phyloP scores from a whole-genome alignment of 2,329 filamentous ascomycete genomes.

The Cercospora zeina region DNA sequence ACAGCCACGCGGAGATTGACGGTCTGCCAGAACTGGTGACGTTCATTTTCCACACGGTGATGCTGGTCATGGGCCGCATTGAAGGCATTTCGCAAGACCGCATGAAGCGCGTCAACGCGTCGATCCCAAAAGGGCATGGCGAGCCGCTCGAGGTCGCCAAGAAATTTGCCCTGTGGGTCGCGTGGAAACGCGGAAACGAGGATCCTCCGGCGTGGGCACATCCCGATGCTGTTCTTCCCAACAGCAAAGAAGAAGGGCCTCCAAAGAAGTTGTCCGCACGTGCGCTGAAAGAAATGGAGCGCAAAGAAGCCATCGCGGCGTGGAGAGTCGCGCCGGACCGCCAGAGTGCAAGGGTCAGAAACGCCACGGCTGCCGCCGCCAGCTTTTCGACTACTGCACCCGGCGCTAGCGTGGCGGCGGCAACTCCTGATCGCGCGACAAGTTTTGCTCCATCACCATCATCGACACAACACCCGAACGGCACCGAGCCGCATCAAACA shows the following conservation, averaged over 20 bases:
- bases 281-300: slow-evolving; percentile 58
- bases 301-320: slow-evolving; percentile 51
- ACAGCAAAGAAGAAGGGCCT: slow-evolving; percentile 51
- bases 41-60: slow-evolving; percentile 63
- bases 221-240: slow-evolving; percentile 56
- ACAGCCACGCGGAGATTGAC: slow-evolving; percentile 62
- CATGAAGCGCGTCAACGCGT: slow-evolving; percentile 60
- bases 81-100: slow-evolving; percentile 61
- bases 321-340: slow-evolving; percentile 48
- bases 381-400: slow-evolving; percentile 23
- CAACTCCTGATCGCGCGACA: slow-evolving; percentile 31
- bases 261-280: slow-evolving; percentile 57
- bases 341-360: slow-evolving; percentile 47
- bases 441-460: slow-evolving; percentile 31
- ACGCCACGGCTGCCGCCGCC: slow-evolving; percentile 18
- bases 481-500: slow-evolving; percentile 33
- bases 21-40: slow-evolving; percentile 60
- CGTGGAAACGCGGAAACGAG: slow-evolving; percentile 68
- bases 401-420: slow-evolving; percentile 21
- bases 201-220: slow-evolving; percentile 62
- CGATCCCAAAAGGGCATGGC: slow-evolving; percentile 62
- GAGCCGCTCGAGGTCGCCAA: slow-evolving; percentile 62
- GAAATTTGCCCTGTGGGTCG: slow-evolving; percentile 64
- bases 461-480: slow-evolving; percentile 24
- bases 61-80: slow-evolving; percentile 61